These are phyloP conservation scores for Madurella fahalii DNA, from an alignment of 2,329 filamentous ascomycete species.

Conservation along the genomic window DNA sequence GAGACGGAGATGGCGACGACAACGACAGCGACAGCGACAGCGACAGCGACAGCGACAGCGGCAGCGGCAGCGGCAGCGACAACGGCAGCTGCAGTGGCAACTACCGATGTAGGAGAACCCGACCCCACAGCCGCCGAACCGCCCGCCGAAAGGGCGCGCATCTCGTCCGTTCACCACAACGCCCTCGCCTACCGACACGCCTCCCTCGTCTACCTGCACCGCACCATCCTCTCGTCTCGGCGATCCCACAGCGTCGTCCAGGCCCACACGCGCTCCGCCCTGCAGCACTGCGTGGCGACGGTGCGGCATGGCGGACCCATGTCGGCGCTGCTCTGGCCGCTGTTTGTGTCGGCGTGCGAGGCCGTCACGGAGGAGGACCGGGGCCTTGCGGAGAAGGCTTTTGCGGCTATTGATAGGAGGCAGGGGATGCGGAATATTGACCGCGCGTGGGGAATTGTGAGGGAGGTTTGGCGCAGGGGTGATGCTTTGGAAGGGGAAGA, in stretches of 20 bases:
- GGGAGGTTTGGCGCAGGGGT: constrained; percentile 57
- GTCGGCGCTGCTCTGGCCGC: constrained; percentile 60
- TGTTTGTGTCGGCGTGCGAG: constrained; percentile 61
- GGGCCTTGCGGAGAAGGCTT: constrained; percentile 47
- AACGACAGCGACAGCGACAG: constrained; percentile 7
- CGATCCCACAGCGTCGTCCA: constrained; percentile 50
- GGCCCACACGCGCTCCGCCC: constrained; percentile 46
- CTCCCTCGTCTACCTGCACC: constrained; percentile 55
- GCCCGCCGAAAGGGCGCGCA: constrained; percentile 35
- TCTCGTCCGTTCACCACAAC: constrained; percentile 55
- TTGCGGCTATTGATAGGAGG: constrained; percentile 49
- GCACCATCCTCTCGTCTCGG: constrained; percentile 47
- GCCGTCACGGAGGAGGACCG: constrained; percentile 48
- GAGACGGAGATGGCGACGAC: background rate
- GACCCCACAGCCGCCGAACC: no score
- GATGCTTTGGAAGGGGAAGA: constrained; percentile 38
- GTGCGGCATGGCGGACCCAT: constrained; percentile 56
- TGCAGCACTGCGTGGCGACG: constrained; percentile 52
- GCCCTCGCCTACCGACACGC: constrained; percentile 58
- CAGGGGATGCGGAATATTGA: constrained; percentile 65
- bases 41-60: constrained; percentile 20
- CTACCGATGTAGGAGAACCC: no score
- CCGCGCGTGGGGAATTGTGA: constrained; percentile 56
- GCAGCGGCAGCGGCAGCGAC: constrained; percentile 12
- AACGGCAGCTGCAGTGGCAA: no score